A percentile compares a stretch with the other conserved stretches of the same genome.
Conservation (phyloP, 2,329 filamentous ascomycete species). For the Pseudogymnoascus sp. region DNA sequence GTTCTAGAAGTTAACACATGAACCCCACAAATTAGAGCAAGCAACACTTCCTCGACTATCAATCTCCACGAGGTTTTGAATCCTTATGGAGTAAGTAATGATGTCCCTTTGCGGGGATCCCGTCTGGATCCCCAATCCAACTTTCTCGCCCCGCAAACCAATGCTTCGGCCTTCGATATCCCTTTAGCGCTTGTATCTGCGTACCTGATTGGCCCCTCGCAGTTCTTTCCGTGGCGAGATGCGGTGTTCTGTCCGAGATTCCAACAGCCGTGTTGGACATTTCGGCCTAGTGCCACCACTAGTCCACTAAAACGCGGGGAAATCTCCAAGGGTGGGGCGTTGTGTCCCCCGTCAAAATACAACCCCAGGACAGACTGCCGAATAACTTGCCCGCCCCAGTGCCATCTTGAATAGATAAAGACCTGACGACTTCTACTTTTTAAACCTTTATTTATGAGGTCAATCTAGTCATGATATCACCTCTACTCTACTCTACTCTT, state of each 20-base stretch:
- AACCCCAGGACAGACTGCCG: neutral
- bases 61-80: neutral
- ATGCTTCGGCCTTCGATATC: neutral
- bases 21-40: neutral
- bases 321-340: neutral
- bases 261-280: neutral
- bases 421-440: neutral
- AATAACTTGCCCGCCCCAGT: neutral
- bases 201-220: neutral
- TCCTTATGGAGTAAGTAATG: neutral
- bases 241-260: neutral
- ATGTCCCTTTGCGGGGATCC: neutral
- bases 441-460: neutral
- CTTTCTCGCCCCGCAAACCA: neutral
- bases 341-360: neutral
- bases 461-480: neutral
- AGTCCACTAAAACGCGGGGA: conserved; percentile 1
- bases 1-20: neutral
- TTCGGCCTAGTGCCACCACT: neutral
- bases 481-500: no score
- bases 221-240: neutral
- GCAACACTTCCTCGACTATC: neutral
- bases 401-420: neutral
- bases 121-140: neutral
- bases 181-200: neutral